Evolutionary conservation across 2,329 filamentous ascomycete genomes (phyloP), one percentile per base, ranked within the genome.

Genomic region (Basipetospora chlamydospora): DNA sequence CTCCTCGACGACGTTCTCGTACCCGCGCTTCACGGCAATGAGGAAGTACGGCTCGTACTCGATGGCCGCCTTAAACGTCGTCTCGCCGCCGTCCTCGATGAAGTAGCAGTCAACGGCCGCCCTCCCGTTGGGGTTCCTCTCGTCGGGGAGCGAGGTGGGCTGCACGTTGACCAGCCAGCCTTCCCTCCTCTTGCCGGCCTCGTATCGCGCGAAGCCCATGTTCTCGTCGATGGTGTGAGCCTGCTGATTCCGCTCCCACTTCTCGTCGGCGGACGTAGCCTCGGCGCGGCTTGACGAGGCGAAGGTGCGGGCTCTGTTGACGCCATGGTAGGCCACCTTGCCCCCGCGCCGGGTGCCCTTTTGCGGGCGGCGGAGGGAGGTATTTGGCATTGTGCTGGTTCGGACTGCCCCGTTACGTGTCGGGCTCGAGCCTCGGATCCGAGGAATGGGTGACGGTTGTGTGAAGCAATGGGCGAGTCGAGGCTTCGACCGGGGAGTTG

Each of bases 111-210:
- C 90, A 39, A 98, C 75, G 7, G 84, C 90, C 1, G 90, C 81
- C 44, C 85, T 77, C 26, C 90, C 90, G 41, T 84, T 83, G 2
- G 81, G 78, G 31, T 82, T 70, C 47, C 84, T 82, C 12, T 87
- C 72, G 53, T 96, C 88, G 55, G 94, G 67, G 64, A 98, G 69
- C 10, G 77, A 75, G 0, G 90, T 96, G 26, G 86, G 77, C 54
- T 94, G 84, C 62, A 96, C 83, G 52, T 96, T 98, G 47, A 88
- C 84, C 4, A 98, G 73, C 90, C 90, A 98, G 44, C 92, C 87
- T 34, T 81, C 73, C 52, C 77, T 81, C 47, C 64, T 67, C 60
- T 80, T 85, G 53, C 81, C 90, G 22, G 83, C 78, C 45, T 98
- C 92, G 54, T 87, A 95, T 35, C 88, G 80, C 23, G 78, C 70